These are phyloP conservation scores for Trypanosoma caninum DNA, from an alignment of 208 protist genomes.

Conservation along the genomic window DNA sequence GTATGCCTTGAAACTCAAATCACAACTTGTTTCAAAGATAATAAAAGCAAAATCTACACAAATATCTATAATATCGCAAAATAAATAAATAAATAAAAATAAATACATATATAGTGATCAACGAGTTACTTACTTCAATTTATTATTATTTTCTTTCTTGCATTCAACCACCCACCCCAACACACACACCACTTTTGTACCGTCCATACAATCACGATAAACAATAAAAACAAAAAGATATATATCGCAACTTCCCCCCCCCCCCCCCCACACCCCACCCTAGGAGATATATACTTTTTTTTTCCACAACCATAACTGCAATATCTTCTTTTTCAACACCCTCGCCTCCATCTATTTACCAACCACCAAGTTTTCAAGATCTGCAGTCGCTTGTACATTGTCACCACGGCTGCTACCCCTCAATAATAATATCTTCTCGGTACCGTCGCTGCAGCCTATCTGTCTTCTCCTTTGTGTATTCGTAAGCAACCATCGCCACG, in stretches of 20 bases:
- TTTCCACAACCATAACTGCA: too few relatives aligned
- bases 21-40: too few relatives aligned
- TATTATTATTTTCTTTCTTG: too few relatives aligned
- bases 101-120: not conserved
- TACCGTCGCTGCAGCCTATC: not conserved
- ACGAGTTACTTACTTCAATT: too few relatives aligned
- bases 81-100: conserved; percentile 1
- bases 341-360: too few relatives aligned
- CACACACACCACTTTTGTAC: too few relatives aligned
- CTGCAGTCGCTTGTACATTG: not conserved
- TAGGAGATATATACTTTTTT: too few relatives aligned
- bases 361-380: too few relatives aligned
- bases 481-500: conserved; percentile 73
- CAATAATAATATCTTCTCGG: not conserved
- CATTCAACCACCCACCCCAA: too few relatives aligned
- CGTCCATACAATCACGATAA: too few relatives aligned
- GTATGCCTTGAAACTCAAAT: too few relatives aligned
- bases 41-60: conserved; percentile 2
- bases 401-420: not conserved
- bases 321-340: too few relatives aligned
- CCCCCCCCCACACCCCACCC: not conserved
- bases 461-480: conserved; percentile 27
- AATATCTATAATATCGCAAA: not conserved
- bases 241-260: not conserved
- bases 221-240: conserved; percentile 15